phyloP scores from a whole-genome alignment of 768 basidiomycete species.

The Xanthoconium stramineum region DNA sequence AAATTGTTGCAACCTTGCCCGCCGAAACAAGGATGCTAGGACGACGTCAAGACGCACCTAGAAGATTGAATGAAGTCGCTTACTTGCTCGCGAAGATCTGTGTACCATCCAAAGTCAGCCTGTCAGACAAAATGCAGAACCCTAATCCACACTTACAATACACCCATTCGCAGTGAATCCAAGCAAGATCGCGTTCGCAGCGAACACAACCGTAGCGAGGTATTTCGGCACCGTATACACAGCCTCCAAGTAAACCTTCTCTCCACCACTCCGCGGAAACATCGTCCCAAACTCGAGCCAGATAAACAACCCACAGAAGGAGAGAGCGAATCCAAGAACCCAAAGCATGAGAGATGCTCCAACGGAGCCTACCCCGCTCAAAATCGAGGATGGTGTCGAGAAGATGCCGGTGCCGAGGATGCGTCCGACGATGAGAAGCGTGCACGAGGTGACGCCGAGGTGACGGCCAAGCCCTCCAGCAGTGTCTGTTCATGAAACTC shows the following conservation, averaged over 20 bases:
- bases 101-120: not conserved
- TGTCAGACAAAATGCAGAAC: not conserved
- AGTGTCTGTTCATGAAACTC: constrained; percentile 30
- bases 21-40: constrained; percentile 50
- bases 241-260: constrained; percentile 45
- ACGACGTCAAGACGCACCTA: not conserved
- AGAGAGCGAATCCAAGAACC: constrained; percentile 58
- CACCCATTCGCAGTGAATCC: constrained; percentile 43
- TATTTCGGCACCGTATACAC: constrained; percentile 47
- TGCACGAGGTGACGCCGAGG: constrained; percentile 45
- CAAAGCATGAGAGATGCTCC: constrained; percentile 34
- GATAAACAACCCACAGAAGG: constrained; percentile 57
- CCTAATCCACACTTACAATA: constrained; percentile 36
- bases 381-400: constrained; percentile 41
- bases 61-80: not conserved
- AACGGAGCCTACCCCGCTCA: constrained; percentile 52
- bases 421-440: constrained; percentile 53
- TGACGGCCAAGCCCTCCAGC: constrained; percentile 40
- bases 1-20: constrained; percentile 39
- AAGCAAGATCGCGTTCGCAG: constrained; percentile 45
- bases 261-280: constrained; percentile 10
- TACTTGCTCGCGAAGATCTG: constrained; percentile 35
- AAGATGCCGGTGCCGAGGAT: constrained; percentile 52
- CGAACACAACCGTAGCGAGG: constrained; percentile 48
- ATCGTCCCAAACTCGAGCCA: constrained; percentile 36